Evolutionary conservation across 208 protist species (phyloP).

Genomic region (Trypanosoma avium): DNA sequence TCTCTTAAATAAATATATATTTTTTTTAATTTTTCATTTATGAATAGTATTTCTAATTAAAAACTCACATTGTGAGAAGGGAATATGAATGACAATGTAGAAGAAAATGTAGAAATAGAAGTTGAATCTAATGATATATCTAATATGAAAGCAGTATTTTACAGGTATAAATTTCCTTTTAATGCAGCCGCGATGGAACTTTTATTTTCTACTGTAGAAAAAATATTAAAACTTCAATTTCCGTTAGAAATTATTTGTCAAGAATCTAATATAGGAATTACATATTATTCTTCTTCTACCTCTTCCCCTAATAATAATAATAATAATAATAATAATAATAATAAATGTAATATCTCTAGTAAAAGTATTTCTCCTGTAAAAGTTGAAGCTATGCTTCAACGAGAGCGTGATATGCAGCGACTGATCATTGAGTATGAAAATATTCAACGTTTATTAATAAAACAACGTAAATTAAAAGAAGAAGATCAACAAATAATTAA

Average conservation of each 20-base stretch:
- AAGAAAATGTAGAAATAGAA: background rate
- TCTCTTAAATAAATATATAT: too few species aligned
- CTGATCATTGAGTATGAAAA: background rate
- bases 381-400: background rate
- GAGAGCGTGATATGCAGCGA: background rate
- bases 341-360: too few species aligned
- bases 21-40: too few species aligned
- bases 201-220: background rate
- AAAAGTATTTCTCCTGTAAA: background rate
- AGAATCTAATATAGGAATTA: too few species aligned
- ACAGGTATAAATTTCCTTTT: background rate
- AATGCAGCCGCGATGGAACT: background rate
- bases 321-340: too few species aligned
- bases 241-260: too few species aligned
- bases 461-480: background rate
- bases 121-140: too few species aligned
- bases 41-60: too few species aligned
- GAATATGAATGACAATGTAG: background rate
- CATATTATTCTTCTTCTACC: too few species aligned
- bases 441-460: background rate
- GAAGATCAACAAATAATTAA: background rate
- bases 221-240: background rate
- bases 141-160: too few species aligned
- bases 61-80: too few species aligned
- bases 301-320: too few species aligned